Evolutionary conservation across 202 grass and related monocot genomes (phyloP), one percentile per base, ranked within the genome.

Genomic region (Bolboschoenoplectus hybrid): DNA sequence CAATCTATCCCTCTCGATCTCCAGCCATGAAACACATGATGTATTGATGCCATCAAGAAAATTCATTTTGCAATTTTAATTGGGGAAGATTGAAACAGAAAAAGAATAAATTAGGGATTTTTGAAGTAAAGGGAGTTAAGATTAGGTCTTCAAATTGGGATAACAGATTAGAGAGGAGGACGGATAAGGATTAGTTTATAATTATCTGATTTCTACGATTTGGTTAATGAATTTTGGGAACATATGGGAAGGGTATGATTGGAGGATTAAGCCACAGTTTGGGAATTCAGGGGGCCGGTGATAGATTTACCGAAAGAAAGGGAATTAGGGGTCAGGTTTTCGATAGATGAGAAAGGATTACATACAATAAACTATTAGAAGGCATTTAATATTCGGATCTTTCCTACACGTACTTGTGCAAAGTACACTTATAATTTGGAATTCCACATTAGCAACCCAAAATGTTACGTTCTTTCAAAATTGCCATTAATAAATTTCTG

Each of bases 41-140:
- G 34, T 78, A 78, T 57, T 17, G 32, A 56, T 78, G 32, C 51
- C 49, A 40, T 78, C 51, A 57, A 78, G 74, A 57, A 78, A 78
- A 40, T 40, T 57, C 74, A 78, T 78, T 39, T 78, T 36, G 17
- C 34, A 55, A 57, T 56, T 76, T 40, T 55, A 73, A 40, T 57
- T 9, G 52, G 51, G 50, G 32, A 39, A 76, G 12, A 43, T 44
- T n/a, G 14, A 55, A 55, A 46, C 17, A 73, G 41, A 6, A 52
- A 8, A 49, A 14, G 1, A 55, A 3, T 71, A 71, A 73, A 73
- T 49, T 73, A 46, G 17, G 49, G 13, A 17, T n/a, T 52, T 26
- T 55, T n/a, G 74, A 2, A 51, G 34, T 39, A 78, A 43, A 78
- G 74, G 46, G 50, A 9, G 13, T 77, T 39, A n/a, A 38, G 34